These are phyloP conservation scores for Colletotrichum musicola DNA, from an alignment of 2,329 filamentous ascomycete genomes.

Conservation along the genomic window DNA sequence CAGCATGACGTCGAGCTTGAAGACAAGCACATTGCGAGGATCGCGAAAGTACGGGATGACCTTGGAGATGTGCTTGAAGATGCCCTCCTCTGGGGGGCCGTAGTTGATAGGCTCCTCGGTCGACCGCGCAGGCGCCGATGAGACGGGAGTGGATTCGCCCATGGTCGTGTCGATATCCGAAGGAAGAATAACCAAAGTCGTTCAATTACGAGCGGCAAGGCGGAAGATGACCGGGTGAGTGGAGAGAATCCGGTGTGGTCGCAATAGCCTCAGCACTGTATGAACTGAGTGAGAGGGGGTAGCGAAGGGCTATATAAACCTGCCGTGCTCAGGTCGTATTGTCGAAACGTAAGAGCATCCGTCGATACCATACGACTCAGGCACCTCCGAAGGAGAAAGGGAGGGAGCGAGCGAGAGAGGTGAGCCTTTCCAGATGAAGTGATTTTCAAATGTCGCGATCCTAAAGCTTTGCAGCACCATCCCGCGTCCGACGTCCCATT, in stretches of 20 bases:
- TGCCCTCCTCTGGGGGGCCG: conserved; percentile 30
- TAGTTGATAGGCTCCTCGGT: conserved; percentile 24
- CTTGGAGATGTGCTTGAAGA: conserved; percentile 38
- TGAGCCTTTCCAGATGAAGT: conserved; percentile 14
- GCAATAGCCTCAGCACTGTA: not conserved
- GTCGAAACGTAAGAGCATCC: not conserved
- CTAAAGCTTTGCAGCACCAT: conserved; percentile 18
- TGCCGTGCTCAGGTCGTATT: not conserved
- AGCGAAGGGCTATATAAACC: conserved; percentile 26
- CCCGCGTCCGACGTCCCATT: conserved; percentile 9
- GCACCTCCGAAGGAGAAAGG: not conserved
- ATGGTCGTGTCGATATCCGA: not conserved
- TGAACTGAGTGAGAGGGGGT: not conserved
- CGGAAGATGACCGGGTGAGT: not conserved
- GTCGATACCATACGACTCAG: conserved; percentile 6
- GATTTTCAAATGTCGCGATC: conserved; percentile 27
- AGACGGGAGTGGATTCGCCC: conserved; percentile 17
- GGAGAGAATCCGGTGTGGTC: not conserved
- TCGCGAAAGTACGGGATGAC: conserved; percentile 46
- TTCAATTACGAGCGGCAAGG: not conserved
- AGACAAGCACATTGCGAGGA: conserved; percentile 49
- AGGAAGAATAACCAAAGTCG: not conserved
- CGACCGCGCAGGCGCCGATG: not conserved
- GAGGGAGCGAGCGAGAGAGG: not conserved
- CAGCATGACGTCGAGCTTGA: conserved; percentile 52